phyloP scores from a whole-genome alignment of 306 rosid genomes.

The Quercus agrifolia region DNA sequence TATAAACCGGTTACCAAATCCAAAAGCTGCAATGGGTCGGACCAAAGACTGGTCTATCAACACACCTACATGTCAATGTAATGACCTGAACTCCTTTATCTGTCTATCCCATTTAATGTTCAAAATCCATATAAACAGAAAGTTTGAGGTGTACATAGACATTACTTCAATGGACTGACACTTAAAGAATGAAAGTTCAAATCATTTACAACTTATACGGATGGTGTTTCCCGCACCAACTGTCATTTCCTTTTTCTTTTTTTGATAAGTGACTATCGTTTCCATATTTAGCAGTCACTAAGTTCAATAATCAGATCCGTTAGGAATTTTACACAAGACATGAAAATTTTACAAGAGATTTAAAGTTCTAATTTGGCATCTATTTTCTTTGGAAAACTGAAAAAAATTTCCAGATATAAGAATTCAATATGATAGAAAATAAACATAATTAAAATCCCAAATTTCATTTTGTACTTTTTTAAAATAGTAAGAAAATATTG shows the following conservation, averaged over 20 bases:
- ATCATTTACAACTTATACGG: background rate
- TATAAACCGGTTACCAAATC: background rate
- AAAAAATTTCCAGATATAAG: background rate
- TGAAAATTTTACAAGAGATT: background rate
- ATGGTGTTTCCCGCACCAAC: background rate
- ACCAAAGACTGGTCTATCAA: background rate
- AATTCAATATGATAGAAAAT: constrained; percentile 11
- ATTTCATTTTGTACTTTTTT: background rate
- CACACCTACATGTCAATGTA: background rate
- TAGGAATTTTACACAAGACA: constrained; percentile 1
- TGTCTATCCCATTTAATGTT: background rate
- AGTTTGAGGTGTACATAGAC: background rate
- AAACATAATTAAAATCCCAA: constrained; percentile 4
- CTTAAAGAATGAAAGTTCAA: background rate
- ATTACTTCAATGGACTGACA: background rate
- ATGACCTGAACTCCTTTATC: background rate
- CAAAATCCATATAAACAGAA: background rate
- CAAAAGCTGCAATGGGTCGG: background rate
- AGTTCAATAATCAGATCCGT: constrained; percentile 12
- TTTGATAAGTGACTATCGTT: background rate
- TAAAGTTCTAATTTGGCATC: background rate
- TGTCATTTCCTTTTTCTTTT: background rate
- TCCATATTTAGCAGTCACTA: background rate
- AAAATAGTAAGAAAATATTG: background rate
- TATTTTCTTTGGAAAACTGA: background rate